These are phyloP conservation scores for Phytophthora syringae DNA, from an alignment of 352 stramenopile species.

Conservation along the genomic window DNA sequence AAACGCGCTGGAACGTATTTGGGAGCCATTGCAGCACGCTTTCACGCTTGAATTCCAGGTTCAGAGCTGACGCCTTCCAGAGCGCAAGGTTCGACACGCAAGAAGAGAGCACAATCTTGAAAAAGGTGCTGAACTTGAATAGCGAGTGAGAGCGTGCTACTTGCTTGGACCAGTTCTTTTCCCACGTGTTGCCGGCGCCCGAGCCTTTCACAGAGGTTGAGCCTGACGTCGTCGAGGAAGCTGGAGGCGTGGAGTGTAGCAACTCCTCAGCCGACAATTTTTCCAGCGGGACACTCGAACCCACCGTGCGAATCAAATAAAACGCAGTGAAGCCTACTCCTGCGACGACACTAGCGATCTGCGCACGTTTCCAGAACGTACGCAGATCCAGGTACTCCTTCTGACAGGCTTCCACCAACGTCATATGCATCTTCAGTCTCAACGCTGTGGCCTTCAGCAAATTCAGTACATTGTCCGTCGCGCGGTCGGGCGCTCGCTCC, in stretches of 20 bases:
- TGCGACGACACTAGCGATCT: slow-evolving; percentile 64
- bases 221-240: slow-evolving; percentile 1
- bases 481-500: slow-evolving; percentile 77
- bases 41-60: slow-evolving; percentile 72
- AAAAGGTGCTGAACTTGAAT: slow-evolving; percentile 75
- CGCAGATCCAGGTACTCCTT: slow-evolving; percentile 79
- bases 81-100: slow-evolving; percentile 69
- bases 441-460: slow-evolving; percentile 81
- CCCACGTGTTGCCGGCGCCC: slow-evolving; percentile 48
- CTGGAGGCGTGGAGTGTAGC: slow-evolving; percentile 10
- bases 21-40: slow-evolving; percentile 81
- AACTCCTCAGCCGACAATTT: slow-evolving; percentile 40
- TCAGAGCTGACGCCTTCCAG: slow-evolving; percentile 72
- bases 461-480: slow-evolving; percentile 86
- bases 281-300: slow-evolving; percentile 31
- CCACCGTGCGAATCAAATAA: slow-evolving; percentile 82
- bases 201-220: slow-evolving; percentile 10
- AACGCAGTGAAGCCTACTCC: slow-evolving; percentile 71
- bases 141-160: slow-evolving; percentile 69
- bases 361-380: slow-evolving; percentile 77
- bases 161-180: slow-evolving; percentile 82
- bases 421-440: slow-evolving; percentile 88
- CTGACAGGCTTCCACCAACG: slow-evolving; percentile 75
- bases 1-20: slow-evolving; percentile 73
- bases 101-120: slow-evolving; percentile 76